phyloP scores from a whole-genome alignment of 495 filamentous ascomycete species.

The Penicillium coprophilum region DNA sequence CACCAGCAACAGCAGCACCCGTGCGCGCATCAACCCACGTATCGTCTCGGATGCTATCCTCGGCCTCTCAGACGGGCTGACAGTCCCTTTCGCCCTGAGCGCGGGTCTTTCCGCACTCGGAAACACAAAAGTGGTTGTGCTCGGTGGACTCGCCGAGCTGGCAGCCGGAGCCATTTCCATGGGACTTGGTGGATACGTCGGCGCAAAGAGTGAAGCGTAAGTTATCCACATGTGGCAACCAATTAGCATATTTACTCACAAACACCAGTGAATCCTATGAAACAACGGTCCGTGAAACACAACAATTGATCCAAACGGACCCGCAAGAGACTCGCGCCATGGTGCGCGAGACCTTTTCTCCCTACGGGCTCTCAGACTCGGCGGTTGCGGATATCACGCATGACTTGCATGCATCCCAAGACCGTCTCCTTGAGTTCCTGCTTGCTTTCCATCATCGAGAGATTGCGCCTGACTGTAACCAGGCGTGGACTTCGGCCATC shows the following conservation, averaged over 20 bases:
- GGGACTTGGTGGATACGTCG: constrained; percentile 60
- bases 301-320: constrained; percentile 39
- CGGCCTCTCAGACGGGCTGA: constrained; percentile 59
- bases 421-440: constrained; percentile 55
- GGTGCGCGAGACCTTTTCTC: constrained; percentile 51
- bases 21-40: constrained; percentile 48
- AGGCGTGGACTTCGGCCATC: constrained; percentile 57
- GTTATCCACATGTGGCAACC: constrained; percentile 21
- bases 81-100: constrained; percentile 57
- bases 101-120: constrained; percentile 55
- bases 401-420: constrained; percentile 46
- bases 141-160: constrained; percentile 56
- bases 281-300: constrained; percentile 46
- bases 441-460: constrained; percentile 56
- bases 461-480: constrained; percentile 49
- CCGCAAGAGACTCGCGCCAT: constrained; percentile 41
- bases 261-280: constrained; percentile 47
- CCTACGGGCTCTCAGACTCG: constrained; percentile 47
- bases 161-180: constrained; percentile 57
- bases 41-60: constrained; percentile 59
- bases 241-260: constrained; percentile 8
- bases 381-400: constrained; percentile 45
- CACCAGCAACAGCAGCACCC: constrained; percentile 30
- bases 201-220: constrained; percentile 67
- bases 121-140: constrained; percentile 53